phyloP scores from a whole-genome alignment of 768 basidiomycete species.

The Calocera cornea region DNA sequence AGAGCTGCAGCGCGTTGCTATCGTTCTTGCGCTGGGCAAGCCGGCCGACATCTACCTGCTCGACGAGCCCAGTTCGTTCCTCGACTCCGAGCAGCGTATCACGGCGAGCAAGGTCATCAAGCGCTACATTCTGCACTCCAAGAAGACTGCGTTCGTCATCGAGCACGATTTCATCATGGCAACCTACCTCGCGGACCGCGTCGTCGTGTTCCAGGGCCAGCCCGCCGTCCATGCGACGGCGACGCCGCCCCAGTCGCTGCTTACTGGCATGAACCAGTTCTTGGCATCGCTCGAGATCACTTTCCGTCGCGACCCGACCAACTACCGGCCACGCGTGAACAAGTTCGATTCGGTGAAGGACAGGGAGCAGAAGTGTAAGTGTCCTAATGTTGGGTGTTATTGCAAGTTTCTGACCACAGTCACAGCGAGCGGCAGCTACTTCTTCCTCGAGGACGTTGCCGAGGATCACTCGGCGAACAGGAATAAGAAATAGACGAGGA shows the following conservation, averaged over 20 bases:
- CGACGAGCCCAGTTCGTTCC: constrained; percentile 89
- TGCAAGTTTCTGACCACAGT: constrained; percentile 7
- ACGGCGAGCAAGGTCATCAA: constrained; percentile 97
- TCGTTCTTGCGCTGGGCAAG: constrained; percentile 77
- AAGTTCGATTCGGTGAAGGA: constrained; percentile 77
- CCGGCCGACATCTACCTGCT: constrained; percentile 72
- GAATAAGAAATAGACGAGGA: background rate
- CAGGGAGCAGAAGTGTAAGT: constrained; percentile 65
- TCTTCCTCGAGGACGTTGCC: constrained; percentile 65
- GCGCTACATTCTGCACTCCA: constrained; percentile 84
- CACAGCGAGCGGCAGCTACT: constrained; percentile 69
- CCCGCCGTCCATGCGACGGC: constrained; percentile 84
- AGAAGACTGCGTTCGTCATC: constrained; percentile 96
- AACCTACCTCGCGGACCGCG: constrained; percentile 94
- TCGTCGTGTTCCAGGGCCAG: constrained; percentile 80
- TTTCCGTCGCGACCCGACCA: constrained; percentile 94
- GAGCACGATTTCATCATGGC: constrained; percentile 99
- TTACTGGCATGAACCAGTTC: constrained; percentile 98
- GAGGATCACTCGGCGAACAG: background rate
- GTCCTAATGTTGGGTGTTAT: constrained; percentile 17
- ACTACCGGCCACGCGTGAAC: constrained; percentile 80
- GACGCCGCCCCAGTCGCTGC: constrained; percentile 85
- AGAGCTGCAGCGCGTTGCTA: constrained; percentile 94
- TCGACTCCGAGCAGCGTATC: constrained; percentile 99
- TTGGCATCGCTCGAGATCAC: constrained; percentile 91